Conservation (phyloP, 2,329 filamentous ascomycete genomes). For the Apiospora koreana region DNA sequence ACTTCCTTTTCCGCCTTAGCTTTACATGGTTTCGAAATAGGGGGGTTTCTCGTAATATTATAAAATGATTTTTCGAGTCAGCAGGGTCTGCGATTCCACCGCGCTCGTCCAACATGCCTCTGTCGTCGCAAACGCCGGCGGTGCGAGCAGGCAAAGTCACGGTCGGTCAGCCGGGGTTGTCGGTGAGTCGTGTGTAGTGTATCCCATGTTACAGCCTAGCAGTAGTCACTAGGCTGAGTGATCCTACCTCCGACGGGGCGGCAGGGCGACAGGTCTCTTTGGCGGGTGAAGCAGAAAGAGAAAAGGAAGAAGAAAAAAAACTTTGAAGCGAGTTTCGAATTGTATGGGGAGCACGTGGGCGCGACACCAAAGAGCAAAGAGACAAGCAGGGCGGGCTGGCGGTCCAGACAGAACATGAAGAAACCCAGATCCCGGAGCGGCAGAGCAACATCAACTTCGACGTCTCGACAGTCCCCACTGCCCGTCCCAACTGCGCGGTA, state of each 20-base stretch:
- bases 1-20: not conserved
- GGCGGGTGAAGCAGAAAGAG: too few species aligned
- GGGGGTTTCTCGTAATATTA: not conserved
- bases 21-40: not conserved
- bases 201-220: not conserved
- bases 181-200: conserved; percentile 3
- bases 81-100: not conserved
- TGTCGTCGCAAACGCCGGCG: not conserved
- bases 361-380: not conserved
- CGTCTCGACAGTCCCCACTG: not conserved
- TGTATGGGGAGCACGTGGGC: not conserved
- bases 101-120: not conserved
- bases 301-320: not conserved
- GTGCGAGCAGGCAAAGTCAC: not conserved
- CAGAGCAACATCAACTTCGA: not conserved
- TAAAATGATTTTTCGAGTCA: not conserved
- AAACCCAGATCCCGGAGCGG: conserved; percentile 2
- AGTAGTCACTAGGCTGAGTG: not conserved
- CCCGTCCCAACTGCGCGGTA: not conserved
- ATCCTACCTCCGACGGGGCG: too few species aligned
- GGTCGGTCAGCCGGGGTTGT: not conserved
- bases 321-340: not conserved
- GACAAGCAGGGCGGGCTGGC: not conserved
- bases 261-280: too few species aligned
- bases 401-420: not conserved